A percentile compares a stretch with the other conserved stretches of the same genome.
Evolutionary conservation across 495 filamentous ascomycete genomes (phyloP).

Genomic region (Geoglossum glabrum): DNA sequence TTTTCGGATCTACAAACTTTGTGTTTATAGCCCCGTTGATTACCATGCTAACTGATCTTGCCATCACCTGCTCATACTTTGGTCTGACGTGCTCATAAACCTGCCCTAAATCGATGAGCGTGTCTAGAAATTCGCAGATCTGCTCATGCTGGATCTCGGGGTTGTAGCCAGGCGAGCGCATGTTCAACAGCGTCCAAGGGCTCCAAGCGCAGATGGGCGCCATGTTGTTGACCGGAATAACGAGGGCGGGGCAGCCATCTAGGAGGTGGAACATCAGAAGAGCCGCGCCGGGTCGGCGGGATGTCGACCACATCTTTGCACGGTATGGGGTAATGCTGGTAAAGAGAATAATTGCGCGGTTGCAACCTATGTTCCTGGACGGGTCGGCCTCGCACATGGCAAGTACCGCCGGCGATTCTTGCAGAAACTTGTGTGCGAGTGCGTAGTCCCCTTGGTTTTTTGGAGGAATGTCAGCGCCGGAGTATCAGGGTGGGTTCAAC

Average conservation of each 20-base stretch:
- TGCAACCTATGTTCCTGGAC: constrained; percentile 15
- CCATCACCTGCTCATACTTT: constrained; percentile 13
- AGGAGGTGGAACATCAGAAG: constrained; percentile 22
- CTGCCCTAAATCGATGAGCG: constrained; percentile 7
- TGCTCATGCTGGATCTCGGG: constrained; percentile 18
- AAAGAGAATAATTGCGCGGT: constrained; percentile 19
- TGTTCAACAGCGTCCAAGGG: constrained; percentile 17
- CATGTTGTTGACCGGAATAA: constrained; percentile 16
- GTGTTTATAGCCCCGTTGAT: constrained; percentile 15
- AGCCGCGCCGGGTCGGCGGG: constrained; percentile 20
- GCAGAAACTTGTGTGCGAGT: constrained; percentile 21
- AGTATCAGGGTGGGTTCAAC: not conserved
- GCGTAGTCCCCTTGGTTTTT: constrained; percentile 16
- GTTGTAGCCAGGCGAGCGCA: constrained; percentile 7
- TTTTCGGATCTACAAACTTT: constrained; percentile 8
- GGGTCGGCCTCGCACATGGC: constrained; percentile 19
- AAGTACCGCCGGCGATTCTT: constrained; percentile 9
- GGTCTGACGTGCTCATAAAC: constrained; percentile 8
- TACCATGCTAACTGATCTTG: constrained; percentile 12
- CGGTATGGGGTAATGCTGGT: constrained; percentile 20
- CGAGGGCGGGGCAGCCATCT: constrained; percentile 19
- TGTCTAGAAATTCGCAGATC: constrained; percentile 14
- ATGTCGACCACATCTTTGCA: constrained; percentile 22
- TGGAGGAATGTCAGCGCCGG: not conserved
- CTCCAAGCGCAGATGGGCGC: constrained; percentile 20